Evolutionary conservation across 331 rosid genomes (phyloP), one percentile per base, ranked within the genome.

Genomic region (Spiraea crenata): DNA sequence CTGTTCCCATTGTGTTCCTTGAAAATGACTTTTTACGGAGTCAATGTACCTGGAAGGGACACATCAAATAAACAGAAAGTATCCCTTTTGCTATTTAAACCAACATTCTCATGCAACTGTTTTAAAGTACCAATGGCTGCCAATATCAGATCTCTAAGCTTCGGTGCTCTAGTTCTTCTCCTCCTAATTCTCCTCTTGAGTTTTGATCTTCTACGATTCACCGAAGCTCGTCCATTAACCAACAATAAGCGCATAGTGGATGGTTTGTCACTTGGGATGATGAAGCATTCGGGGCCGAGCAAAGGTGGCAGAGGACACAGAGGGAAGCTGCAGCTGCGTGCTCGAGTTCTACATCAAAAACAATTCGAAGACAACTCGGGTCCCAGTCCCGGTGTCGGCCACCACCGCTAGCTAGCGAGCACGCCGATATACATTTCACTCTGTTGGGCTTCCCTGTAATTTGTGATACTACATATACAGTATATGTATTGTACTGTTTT

Each of bases 281-380:
- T 77, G 75, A 84, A 77, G 87, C 72, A 64, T 75, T 70, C 83
- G 7, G 83, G 88, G 45, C 90, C 88, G 69, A 85, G 84, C 76
- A 45, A 49, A 31, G 58, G 84, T 56, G 90, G 88, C 19, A 67
- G 75, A 65, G 85, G 84, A 64, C 90, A 85, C 46, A 67, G 68
- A 44, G 51, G 34, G 41, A 52, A 41, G 37, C 7, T 15, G 7
- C 14, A 16, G n/a, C n/a, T n/a, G n/a, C n/a, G n/a, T 38, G 38
- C 59, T 49, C 57, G 70, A 63, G 34, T 59, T 62, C 74, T 35
- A 8, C 52, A 4, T n/a, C n/a, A n/a, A 4, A 2, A 62, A 7
- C 69, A 62, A 67, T 61, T 49, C 38, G 41, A 44, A 56, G 73
- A 65, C 55, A 9, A 69, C 4, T 60, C 80, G 2, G 86, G 84